Percentiles rank a stretch among this genome's conserved stretches.
Evolutionary conservation across 805 yeast genomes (phyloP).

Genomic region (Candida xiaguanensis): DNA sequence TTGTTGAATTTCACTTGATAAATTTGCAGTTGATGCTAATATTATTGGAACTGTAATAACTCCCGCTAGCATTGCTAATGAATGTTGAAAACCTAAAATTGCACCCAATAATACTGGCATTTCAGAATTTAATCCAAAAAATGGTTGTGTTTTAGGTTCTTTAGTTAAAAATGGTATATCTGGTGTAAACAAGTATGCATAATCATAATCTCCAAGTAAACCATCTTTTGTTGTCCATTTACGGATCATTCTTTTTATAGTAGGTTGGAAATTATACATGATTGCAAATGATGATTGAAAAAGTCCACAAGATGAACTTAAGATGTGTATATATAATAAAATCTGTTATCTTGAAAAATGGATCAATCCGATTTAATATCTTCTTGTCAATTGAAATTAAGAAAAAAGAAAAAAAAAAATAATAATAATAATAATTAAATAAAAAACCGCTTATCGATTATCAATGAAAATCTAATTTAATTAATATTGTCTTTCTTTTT

Average conservation of each 20-base stretch:
- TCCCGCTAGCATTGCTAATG: slow-evolving; percentile 90
- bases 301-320: neutral
- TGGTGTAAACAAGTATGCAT: slow-evolving; percentile 76
- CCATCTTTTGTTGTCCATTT: slow-evolving; percentile 77
- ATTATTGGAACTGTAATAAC: slow-evolving; percentile 66
- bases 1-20: slow-evolving; percentile 38
- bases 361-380: slow-evolving; percentile 4
- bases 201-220: slow-evolving; percentile 82
- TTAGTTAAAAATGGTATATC: slow-evolving; percentile 60
- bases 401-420: neutral
- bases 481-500: no score
- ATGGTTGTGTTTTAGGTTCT: slow-evolving; percentile 60
- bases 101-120: slow-evolving; percentile 80
- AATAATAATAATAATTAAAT: no score
- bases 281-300: neutral
- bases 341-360: neutral
- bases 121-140: slow-evolving; percentile 74
- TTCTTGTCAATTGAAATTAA: no score
- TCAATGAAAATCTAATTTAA: no score
- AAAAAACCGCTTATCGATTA: no score
- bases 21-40: slow-evolving; percentile 60
- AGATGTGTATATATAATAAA: neutral
- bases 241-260: slow-evolving; percentile 8
- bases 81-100: slow-evolving; percentile 80
- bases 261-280: slow-evolving; percentile 4